Evolutionary conservation across 495 filamentous ascomycete species (phyloP).

Genomic region (Collariella sp.): DNA sequence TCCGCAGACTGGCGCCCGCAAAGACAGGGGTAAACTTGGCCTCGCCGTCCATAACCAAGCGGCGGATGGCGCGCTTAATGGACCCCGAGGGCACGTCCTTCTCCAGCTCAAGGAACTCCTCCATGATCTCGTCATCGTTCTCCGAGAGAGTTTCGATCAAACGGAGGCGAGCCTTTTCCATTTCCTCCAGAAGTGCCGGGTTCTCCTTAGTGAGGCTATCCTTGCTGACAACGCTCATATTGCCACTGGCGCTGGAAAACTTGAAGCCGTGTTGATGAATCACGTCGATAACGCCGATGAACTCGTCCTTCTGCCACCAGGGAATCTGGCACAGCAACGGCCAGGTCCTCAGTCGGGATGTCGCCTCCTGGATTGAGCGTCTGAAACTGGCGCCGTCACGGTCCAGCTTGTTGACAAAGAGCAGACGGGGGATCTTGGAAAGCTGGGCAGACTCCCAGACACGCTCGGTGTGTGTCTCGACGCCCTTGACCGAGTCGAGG

Average conservation of each 20-base stretch:
- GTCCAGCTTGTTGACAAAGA: slow-evolving; percentile 95
- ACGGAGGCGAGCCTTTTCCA: slow-evolving; percentile 63
- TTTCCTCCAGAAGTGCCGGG: slow-evolving; percentile 53
- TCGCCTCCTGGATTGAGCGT: slow-evolving; percentile 77
- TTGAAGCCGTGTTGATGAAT: slow-evolving; percentile 46
- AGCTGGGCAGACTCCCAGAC: slow-evolving; percentile 87
- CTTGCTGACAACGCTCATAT: slow-evolving; percentile 46
- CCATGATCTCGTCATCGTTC: slow-evolving; percentile 77
- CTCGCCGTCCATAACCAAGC: slow-evolving; percentile 54
- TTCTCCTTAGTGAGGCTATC: slow-evolving; percentile 26
- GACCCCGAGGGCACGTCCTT: slow-evolving; percentile 60
- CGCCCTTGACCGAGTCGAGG: slow-evolving; percentile 90
- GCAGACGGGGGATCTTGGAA: slow-evolving; percentile 75
- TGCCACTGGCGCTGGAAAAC: slow-evolving; percentile 43
- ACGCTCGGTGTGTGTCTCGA: slow-evolving; percentile 96
- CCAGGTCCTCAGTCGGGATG: slow-evolving; percentile 66
- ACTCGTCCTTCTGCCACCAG: slow-evolving; percentile 74
- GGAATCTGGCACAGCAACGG: slow-evolving; percentile 93
- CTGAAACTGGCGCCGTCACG: slow-evolving; percentile 88
- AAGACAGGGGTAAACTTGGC: slow-evolving; percentile 74
- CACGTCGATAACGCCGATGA: slow-evolving; percentile 78
- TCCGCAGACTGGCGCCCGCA: slow-evolving; percentile 84
- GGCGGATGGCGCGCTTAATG: slow-evolving; percentile 66
- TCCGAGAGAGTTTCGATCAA: slow-evolving; percentile 80
- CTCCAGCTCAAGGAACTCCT: slow-evolving; percentile 67